Evolutionary conservation across 1,284 basidiomycete species (phyloP).

Genomic region (Phenoliferia sp.): DNA sequence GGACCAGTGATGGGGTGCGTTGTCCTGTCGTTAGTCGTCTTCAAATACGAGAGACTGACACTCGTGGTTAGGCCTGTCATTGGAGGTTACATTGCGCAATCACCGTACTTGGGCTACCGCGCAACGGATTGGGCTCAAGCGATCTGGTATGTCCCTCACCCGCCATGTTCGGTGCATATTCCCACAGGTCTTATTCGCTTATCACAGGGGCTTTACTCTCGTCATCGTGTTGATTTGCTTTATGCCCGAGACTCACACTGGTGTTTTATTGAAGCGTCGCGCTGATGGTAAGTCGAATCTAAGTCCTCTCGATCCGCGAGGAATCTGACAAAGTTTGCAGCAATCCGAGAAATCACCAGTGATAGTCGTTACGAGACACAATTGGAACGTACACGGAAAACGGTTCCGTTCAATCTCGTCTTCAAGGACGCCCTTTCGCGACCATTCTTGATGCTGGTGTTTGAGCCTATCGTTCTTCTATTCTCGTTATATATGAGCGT

Average conservation of each 20-base stretch:
- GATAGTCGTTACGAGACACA: conserved; percentile 7
- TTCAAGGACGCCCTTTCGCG: conserved; percentile 9
- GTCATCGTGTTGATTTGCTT: background rate
- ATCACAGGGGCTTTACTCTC: conserved; percentile 7
- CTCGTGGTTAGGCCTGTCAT: conserved; percentile 2
- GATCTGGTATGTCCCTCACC: conserved; percentile 18
- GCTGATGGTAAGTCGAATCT: background rate
- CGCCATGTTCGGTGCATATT: background rate
- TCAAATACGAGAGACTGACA: no score
- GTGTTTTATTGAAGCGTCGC: conserved; percentile 2
- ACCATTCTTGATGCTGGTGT: conserved; percentile 13
- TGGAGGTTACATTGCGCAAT: conserved; percentile 2
- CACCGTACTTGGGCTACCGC: conserved; percentile 1
- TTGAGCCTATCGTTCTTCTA: conserved; percentile 18
- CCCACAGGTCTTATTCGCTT: background rate
- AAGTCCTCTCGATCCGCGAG: no score
- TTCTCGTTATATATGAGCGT: conserved; percentile 14
- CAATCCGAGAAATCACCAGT: conserved; percentile 2
- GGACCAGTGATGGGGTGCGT: background rate
- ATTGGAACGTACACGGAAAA: conserved; percentile 3
- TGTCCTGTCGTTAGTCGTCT: no score
- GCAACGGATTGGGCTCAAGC: conserved; percentile 16
- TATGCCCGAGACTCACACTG: conserved; percentile 14
- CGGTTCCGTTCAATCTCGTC: background rate
- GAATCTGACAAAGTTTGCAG: background rate